Conservation (phyloP, 2,329 filamentous ascomycete genomes). For the Pseudogymnoascus sp. region DNA sequence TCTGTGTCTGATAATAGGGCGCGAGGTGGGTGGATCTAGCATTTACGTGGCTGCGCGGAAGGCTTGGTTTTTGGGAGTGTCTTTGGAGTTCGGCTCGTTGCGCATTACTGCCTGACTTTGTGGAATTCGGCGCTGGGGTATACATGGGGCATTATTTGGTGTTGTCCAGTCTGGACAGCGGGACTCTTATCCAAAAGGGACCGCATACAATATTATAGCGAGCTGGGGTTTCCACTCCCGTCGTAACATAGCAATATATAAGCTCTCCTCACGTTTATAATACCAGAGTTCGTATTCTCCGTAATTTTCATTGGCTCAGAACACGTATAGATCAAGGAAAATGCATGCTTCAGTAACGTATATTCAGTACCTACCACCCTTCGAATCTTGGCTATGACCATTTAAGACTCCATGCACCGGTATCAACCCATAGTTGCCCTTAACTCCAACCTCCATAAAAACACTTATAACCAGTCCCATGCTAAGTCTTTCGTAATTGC, state of each 20-base stretch:
- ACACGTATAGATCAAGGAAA: background rate
- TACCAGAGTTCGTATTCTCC: background rate
- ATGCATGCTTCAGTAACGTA: background rate
- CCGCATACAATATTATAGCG: background rate
- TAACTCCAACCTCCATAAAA: background rate
- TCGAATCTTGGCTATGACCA: background rate
- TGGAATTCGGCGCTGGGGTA: background rate
- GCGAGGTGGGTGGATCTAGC: background rate
- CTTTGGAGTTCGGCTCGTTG: slow-evolving; percentile 1
- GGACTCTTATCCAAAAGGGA: background rate
- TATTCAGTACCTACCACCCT: background rate
- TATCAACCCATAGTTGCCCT: background rate
- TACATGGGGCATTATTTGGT: background rate
- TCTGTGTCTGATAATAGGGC: background rate
- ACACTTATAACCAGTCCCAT: background rate
- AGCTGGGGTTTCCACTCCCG: background rate
- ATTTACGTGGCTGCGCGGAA: slow-evolving; percentile 4
- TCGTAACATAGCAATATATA: slow-evolving; percentile 4
- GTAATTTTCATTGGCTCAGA: background rate
- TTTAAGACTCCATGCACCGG: slow-evolving; percentile 1
- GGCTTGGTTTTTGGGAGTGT: background rate
- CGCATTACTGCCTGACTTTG: slow-evolving; percentile 2
- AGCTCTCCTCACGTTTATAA: background rate
- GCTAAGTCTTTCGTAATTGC: background rate
- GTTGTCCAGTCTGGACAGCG: background rate